Base-by-base conservation (phyloP, 345 rosid genomes). In the Citrus mangshanensis region DNA sequence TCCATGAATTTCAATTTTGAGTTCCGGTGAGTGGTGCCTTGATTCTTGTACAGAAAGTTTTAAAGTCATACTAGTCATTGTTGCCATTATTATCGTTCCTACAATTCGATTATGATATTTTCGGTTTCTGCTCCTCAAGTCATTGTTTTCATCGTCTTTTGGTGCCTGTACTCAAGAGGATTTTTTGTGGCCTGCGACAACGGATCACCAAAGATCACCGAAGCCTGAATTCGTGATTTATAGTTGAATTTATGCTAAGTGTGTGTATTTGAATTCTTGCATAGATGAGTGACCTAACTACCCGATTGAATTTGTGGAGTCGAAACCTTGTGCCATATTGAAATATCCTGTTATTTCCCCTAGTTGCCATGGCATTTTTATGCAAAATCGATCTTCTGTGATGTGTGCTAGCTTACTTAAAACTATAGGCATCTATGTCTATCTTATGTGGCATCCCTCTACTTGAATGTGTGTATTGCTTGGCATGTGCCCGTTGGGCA, bases 401-500 rank as follows among this genome's bases (percentile, higher is more conserved):
- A 46, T 82, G 59, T 70, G 60, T 28, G 25, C 55, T 77, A 64
- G 70, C 18, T n/a, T 74, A 40, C 60, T 46, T 46, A 24, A 61
- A 32, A 25, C 32, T 46, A 46, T 64, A 75, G 69, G 78, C 60
- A 12, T 79, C 78, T 42, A 95, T 95, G 99, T 96, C 97, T 55
- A 85, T 92, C 68, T 1, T 94, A 75, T 96, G 97, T 71, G 97
- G 99, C 67, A 63, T 91, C 69, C 99, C 98, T 56, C 86, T 96
- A 70, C 93, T 96, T 4, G 98, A 96, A 85, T 91, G 98, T 42
- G 97, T 96, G 5, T 94, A 93, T 84, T 96, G 99, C 76, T 88
- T 94, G 62, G 98, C 97, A n/a, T 94, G 99, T 76, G 92, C 95
- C 8, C 97, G 97, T 14, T 96, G 99, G 99, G 97, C 91, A 34